Evolutionary conservation across 768 basidiomycete genomes (phyloP), one percentile per base, ranked within the genome.

Genomic region (Rhizopogon vinicolor): DNA sequence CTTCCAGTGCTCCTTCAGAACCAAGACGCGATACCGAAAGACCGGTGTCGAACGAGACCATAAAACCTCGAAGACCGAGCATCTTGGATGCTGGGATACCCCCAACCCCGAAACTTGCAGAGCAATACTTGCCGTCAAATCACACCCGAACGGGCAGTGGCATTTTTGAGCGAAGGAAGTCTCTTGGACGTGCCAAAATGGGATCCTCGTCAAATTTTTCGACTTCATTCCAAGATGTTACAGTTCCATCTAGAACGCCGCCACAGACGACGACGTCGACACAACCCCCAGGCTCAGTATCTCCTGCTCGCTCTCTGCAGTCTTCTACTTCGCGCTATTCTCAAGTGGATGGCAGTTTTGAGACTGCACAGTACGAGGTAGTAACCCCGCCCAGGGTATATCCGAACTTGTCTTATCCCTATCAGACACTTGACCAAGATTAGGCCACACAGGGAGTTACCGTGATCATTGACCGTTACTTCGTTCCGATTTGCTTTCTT

Each of bases 331-430:
- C 65, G 49, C 63, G 62, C 59, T 57, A 61, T 52, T 62, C 65
- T 35, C 55, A 63, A 14, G 49, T 55, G 54, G 74, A 72, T 48
- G 76, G 77, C 39, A 85, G 82, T 63, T 77, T 85, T 55, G 86
- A 89, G 61, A 75, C 72, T 13, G 82, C 84, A 14, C 84, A 86
- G 62, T 87, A 86, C 62, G 87, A 88, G 69, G 78, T 85, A 39
- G 78, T 86, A 31, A 78, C 81, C 22, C 75, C 62, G 19, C 85
- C 41, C 78, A 78, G 69, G 71, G 72, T 61, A 66, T 69, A 58
- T 55, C 61, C 60, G 59, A 74, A 65, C 61, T 74, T 85, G 58
- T 72, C 77, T 57, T 84, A 85, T 64, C 84, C 86, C 19, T 85
- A 85, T 63, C 75, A 80, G 67, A 72, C 68, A 28, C 65, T 80